Percentiles rank a stretch among this genome's conserved stretches.
Evolutionary conservation across 2,329 filamentous ascomycete species (phyloP).

Genomic region (Aspergillus hortae): DNA sequence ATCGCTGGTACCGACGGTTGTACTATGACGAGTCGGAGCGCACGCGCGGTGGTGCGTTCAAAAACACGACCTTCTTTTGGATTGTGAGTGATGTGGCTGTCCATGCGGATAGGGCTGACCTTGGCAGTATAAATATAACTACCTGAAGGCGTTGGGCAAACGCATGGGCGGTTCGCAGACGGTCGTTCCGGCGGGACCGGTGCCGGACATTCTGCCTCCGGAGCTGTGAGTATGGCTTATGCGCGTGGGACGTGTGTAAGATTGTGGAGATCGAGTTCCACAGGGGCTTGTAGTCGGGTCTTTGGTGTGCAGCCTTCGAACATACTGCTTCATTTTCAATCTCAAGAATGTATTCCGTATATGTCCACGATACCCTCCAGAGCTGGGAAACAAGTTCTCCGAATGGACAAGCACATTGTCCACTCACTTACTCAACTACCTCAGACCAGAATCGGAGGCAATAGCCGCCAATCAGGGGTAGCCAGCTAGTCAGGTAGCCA

Average conservation of each 20-base stretch:
- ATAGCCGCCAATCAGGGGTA: no score
- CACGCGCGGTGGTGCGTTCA: slow-evolving; percentile 41
- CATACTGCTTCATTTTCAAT: neutral
- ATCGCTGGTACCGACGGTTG: slow-evolving; percentile 45
- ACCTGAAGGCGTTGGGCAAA: slow-evolving; percentile 17
- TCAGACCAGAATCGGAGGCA: no score
- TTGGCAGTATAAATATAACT: slow-evolving; percentile 25
- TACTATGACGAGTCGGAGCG: slow-evolving; percentile 46
- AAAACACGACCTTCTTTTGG: slow-evolving; percentile 43
- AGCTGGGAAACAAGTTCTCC: neutral
- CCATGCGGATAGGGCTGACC: neutral
- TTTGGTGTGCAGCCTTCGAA: no score
- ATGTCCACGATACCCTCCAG: neutral
- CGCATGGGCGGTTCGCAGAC: slow-evolving; percentile 18
- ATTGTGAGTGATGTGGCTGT: slow-evolving; percentile 23
- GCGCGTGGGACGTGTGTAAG: neutral
- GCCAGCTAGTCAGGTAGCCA: no score
- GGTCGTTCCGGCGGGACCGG: slow-evolving; percentile 25
- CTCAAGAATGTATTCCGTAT: neutral
- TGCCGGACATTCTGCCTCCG: slow-evolving; percentile 24
- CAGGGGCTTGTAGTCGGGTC: no score
- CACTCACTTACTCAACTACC: no score
- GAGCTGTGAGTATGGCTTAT: neutral
- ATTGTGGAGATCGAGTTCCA: neutral
- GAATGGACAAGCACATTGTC: no score